A percentile compares a stretch with the other conserved stretches of the same genome.
Conservation (phyloP, 805 yeast genomes). For the Metschnikowia reukaufii region DNA sequence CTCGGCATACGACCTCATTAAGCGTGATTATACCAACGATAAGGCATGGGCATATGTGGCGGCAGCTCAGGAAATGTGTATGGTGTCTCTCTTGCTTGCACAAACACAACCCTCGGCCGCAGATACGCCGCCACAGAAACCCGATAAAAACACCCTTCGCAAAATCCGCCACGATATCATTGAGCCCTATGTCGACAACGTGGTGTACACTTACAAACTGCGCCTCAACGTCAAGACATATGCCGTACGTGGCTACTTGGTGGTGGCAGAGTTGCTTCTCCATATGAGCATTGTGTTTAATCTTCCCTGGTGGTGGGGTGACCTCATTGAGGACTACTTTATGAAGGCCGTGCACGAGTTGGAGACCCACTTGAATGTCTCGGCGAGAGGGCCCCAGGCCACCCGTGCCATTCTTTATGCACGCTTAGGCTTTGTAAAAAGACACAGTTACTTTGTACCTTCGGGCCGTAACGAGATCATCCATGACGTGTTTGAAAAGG, state of each 20-base stretch:
- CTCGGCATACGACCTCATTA: conserved; percentile 76
- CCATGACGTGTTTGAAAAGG: conserved; percentile 13
- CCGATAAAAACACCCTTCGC: conserved; percentile 41
- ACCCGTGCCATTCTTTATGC: conserved; percentile 47
- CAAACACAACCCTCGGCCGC: conserved; percentile 36
- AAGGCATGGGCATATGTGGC: conserved; percentile 82
- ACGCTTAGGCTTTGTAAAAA: conserved; percentile 33
- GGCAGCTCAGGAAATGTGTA: conserved; percentile 85
- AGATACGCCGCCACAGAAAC: conserved; percentile 23
- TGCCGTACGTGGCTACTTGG: conserved; percentile 64
- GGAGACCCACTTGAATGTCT: conserved; percentile 40
- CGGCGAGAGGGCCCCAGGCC: conserved; percentile 45
- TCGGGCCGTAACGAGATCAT: conserved; percentile 8
- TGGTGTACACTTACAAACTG: conserved; percentile 72
- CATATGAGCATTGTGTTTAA: conserved; percentile 44
- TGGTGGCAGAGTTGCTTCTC: conserved; percentile 69
- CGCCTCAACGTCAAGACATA: conserved; percentile 68
- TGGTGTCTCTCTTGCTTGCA: conserved; percentile 66
- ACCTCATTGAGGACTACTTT: conserved; percentile 43
- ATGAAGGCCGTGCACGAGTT: conserved; percentile 48
- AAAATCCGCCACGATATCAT: conserved; percentile 55
- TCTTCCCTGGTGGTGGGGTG: conserved; percentile 47
- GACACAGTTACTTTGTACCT: conserved; percentile 16
- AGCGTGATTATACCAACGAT: conserved; percentile 73
- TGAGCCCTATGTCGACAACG: conserved; percentile 65